Base-by-base conservation (phyloP, 1,284 basidiomycete species). In the Leccinum angustisporum region DNA sequence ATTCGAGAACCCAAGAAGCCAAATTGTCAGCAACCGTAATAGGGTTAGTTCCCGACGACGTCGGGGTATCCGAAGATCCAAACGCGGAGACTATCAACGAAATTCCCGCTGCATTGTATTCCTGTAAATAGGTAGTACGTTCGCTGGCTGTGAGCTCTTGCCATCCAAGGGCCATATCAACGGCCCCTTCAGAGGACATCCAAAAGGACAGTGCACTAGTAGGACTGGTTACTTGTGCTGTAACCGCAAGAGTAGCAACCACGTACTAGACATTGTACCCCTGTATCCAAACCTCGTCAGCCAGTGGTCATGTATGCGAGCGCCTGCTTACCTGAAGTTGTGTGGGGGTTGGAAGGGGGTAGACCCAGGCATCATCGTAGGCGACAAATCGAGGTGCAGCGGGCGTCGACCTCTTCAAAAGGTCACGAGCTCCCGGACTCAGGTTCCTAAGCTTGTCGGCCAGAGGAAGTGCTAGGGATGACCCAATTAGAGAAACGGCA, bases 1-100 rank as follows among this genome's bases (percentile, higher is more conserved):
- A 82, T 58, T 81, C 57, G 63, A 77, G 78, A 43, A 83, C 79
- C 78, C 78, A 84, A 0, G 75, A 72, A 6, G 82, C 80, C 68
- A 84, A 72, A 4, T 74, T 76, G 61, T 83, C 76, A 0, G 83
- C 82, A 6, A 77, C 72, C 1, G 64, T 67, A 7, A 73, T 64
- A 1, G 81, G 70, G 60, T 84, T 72, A 4, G 72, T 69, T 30
- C 76, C 75, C 0, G 68, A 68, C 14, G 76, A 71, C 11, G 83
- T 84, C 5, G 84, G 85, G 3, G 72, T 72, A 51, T 84, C 82
- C 1, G 83, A 81, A 2, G 80, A 76, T 6, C 84, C 84, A 59
- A 84, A 84, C 9, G 73, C 78, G 18, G 81, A 79, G 13, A 83
- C 81, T 30, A 83, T 73, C 48, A 84, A 69, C 60, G 78, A 81